A percentile compares a stretch with the other conserved stretches of the same genome.
Evolutionary conservation across 2,329 filamentous ascomycete genomes (phyloP).

Genomic region (Cladosporium sp.): DNA sequence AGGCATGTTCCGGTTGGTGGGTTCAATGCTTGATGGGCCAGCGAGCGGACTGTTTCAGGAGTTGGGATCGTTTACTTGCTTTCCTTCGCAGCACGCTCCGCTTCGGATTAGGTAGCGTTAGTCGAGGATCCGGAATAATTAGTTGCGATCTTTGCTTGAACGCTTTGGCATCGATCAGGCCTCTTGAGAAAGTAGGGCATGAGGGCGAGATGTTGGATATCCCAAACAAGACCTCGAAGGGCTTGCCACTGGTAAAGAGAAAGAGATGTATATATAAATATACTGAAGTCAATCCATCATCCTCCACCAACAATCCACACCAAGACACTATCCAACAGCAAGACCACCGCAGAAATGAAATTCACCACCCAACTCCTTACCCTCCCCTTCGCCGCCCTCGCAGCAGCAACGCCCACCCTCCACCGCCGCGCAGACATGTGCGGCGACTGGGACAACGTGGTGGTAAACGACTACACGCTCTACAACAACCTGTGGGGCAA

Average conservation of each 20-base stretch:
- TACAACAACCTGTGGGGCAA: conserved; percentile 44
- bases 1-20: not conserved
- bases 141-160: no score
- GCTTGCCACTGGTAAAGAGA: no score
- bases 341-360: conserved; percentile 16
- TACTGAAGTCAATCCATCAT: no score
- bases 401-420: conserved; percentile 15
- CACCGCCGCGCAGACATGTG: conserved; percentile 23
- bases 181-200: no score
- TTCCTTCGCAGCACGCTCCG: conserved; percentile 1
- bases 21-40: no score
- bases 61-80: conserved; percentile 1
- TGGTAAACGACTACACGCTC: conserved; percentile 32
- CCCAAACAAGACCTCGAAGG: no score
- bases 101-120: not conserved
- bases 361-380: conserved; percentile 16
- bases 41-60: conserved; percentile 4
- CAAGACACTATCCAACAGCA: not conserved
- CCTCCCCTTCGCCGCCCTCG: conserved; percentile 14
- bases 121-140: not conserved
- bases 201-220: no score
- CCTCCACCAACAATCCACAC: not conserved
- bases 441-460: conserved; percentile 27
- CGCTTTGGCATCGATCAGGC: no score
- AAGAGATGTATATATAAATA: no score